A percentile compares a stretch with the other conserved stretches of the same genome.
Conservation (phyloP, 306 rosid species). For the Spatholobus suberectus region DNA sequence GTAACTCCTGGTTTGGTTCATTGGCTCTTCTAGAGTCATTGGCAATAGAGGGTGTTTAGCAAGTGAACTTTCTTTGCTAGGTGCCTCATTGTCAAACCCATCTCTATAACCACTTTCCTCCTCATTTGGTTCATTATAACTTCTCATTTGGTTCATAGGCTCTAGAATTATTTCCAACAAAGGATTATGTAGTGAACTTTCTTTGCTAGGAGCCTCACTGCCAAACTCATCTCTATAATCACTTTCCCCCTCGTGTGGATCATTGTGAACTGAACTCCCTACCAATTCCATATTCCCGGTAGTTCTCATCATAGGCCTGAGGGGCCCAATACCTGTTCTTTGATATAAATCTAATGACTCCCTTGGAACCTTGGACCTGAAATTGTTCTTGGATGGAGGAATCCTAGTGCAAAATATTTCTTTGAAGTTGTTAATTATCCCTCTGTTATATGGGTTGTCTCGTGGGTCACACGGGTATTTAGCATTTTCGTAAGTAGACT, state of each 20-base stretch:
- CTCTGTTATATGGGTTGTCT: constrained; percentile 65
- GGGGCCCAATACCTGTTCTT: constrained; percentile 41
- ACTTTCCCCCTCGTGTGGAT: not conserved
- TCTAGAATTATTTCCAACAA: no score
- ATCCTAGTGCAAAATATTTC: constrained; percentile 64
- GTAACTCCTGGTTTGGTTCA: no score
- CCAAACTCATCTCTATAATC: constrained; percentile 33
- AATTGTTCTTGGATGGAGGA: constrained; percentile 70
- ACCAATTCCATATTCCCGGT: constrained; percentile 49
- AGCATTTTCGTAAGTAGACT: constrained; percentile 83
- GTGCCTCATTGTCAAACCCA: constrained; percentile 44
- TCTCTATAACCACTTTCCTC: no score
- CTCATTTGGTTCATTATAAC: no score
- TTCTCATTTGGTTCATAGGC: no score
- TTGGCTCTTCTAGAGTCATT: no score
- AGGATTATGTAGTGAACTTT: no score
- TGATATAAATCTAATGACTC: constrained; percentile 41
- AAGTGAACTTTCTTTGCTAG: constrained; percentile 19
- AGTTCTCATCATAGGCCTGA: constrained; percentile 52
- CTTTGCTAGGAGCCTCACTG: no score
- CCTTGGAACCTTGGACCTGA: constrained; percentile 62
- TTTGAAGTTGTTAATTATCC: constrained; percentile 56
- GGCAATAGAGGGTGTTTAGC: no score
- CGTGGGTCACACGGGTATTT: constrained; percentile 66
- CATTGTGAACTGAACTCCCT: constrained; percentile 1